These are phyloP conservation scores for Wickerhamomyces canadensis DNA, from an alignment of 805 yeast genomes.

Conservation along the genomic window DNA sequence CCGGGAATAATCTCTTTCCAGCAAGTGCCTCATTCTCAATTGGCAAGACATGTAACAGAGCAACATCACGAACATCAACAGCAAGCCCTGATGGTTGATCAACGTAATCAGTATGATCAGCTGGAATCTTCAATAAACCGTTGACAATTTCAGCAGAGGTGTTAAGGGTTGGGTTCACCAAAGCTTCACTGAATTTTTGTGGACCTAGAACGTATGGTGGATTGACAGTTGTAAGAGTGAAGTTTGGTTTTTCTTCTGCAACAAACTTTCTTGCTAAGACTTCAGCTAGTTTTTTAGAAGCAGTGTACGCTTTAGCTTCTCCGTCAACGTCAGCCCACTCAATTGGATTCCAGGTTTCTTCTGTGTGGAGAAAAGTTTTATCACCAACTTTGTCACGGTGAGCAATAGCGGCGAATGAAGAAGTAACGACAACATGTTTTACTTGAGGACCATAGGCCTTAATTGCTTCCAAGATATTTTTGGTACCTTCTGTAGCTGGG, in stretches of 20 bases:
- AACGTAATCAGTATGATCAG: conserved; percentile 23
- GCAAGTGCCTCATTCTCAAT: conserved; percentile 16
- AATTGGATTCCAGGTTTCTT: conserved; percentile 47
- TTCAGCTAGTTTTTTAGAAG: conserved; percentile 61
- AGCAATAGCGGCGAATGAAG: conserved; percentile 44
- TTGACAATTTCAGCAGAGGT: conserved; percentile 36
- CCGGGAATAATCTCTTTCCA: conserved; percentile 19
- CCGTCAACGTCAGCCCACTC: conserved; percentile 41
- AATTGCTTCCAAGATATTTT: conserved; percentile 45
- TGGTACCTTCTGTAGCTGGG: conserved; percentile 55
- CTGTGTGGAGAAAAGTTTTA: conserved; percentile 32
- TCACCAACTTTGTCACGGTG: conserved; percentile 32
- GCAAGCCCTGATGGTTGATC: conserved; percentile 14
- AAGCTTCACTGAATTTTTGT: conserved; percentile 43
- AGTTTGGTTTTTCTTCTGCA: conserved; percentile 28
- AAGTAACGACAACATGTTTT: conserved; percentile 45
- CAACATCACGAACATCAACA: conserved; percentile 44
- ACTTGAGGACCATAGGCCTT: conserved; percentile 35
- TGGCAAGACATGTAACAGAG: conserved; percentile 38
- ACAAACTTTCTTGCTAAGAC: conserved; percentile 52
- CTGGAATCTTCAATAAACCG: conserved; percentile 33
- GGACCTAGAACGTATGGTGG: conserved; percentile 61
- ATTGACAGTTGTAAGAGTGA: conserved; percentile 42
- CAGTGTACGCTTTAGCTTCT: conserved; percentile 43
- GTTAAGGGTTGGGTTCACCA: conserved; percentile 35